Base-by-base conservation (phyloP, 129 eudicot genomes). In the Centella asiatica region DNA sequence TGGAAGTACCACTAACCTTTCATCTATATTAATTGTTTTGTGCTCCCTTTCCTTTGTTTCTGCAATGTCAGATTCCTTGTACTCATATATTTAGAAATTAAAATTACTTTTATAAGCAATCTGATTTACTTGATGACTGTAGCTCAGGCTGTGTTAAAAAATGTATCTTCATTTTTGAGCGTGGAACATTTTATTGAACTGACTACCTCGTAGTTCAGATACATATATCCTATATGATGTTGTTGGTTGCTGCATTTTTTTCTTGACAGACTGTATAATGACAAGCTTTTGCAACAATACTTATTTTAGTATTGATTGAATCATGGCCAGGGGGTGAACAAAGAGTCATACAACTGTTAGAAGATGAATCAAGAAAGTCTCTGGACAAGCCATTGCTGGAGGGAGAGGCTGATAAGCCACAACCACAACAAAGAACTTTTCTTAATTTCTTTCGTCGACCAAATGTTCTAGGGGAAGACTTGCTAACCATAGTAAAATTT, bases 401-500 rank as follows among this genome's bases (percentile, higher is more conserved):
- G 59, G 84, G 74, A 42, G 75, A 52, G 25, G 69, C 57, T 22
- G 66, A 73, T 52, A 76, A 44, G 40, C 65, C 80, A 37, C 66
- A 69, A 52, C 69, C 53, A 23, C 59, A 76, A 39, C 60, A 67
- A 48, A 78, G 71, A 25, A 57, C 78, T 47, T 59, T 80, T 42
- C 62, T 77, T 57, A 78, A 77, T 67, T 87, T 92, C 79, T 80
- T 92, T 58, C 46, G 72, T 9, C 75, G 62, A 31, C 98, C 98
- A 20, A 70, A 59, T 65, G 68, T 72, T 18, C 88, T 92, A 26
- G 99, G 99, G 37, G 74, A 76, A 79, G 76, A 78, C 49, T 74
- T 92, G 76, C 74, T 87, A 25, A 72, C 80, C 23, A 87, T 82
- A 32, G 90, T 81, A 66, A 92, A 84, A 68, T 92, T 92, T 76